A percentile compares a stretch with the other conserved stretches of the same genome.
These are phyloP conservation scores for Aspergillus texensis DNA, from an alignment of 2,329 filamentous ascomycete species.

Conservation along the genomic window DNA sequence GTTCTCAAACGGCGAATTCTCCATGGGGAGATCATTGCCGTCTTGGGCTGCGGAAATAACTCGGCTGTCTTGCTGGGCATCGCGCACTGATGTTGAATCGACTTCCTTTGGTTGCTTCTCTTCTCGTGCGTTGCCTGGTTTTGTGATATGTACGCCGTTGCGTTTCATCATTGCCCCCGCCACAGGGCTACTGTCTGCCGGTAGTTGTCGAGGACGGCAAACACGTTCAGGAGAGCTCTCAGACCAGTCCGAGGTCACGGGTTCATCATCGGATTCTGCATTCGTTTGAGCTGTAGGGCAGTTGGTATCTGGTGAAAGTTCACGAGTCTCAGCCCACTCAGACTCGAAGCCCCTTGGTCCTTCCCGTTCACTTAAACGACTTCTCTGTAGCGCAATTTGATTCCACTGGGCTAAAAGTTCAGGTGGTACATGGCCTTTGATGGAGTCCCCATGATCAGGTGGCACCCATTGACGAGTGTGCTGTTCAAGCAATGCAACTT, in stretches of 20 bases:
- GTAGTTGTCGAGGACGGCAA: constrained; percentile 21
- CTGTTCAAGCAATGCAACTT: constrained; percentile 7
- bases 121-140: background rate
- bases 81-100: background rate
- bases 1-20: background rate
- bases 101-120: background rate
- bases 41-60: background rate
- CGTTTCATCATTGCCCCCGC: background rate
- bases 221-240: constrained; percentile 18
- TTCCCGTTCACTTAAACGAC: background rate
- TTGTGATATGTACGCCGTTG: background rate
- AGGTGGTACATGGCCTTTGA: constrained; percentile 38
- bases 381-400: constrained; percentile 21
- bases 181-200: constrained; percentile 34
- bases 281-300: constrained; percentile 20
- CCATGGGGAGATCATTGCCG: background rate
- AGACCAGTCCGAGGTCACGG: constrained; percentile 21
- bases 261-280: constrained; percentile 22
- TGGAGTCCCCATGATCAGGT: background rate
- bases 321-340: background rate
- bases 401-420: constrained; percentile 42
- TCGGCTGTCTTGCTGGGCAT: background rate
- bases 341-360: background rate
- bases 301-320: constrained; percentile 5
- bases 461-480: constrained; percentile 3